Percentiles rank a stretch among this genome's conserved stretches.
Evolutionary conservation across 495 filamentous ascomycete species (phyloP).

Genomic region (Podospora didyma): DNA sequence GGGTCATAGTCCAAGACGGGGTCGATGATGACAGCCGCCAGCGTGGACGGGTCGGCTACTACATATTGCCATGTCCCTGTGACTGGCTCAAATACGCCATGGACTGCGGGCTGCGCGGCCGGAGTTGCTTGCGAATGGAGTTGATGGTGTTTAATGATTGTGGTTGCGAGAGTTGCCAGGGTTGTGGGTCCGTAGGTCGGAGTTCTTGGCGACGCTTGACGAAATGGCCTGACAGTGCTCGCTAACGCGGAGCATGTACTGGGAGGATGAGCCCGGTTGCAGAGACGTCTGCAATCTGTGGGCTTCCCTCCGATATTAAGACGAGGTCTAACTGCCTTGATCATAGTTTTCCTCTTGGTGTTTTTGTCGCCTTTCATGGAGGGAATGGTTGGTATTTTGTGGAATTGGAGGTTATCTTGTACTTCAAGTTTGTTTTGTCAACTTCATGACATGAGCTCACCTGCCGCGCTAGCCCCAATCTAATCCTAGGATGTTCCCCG

Average conservation of each 20-base stretch:
- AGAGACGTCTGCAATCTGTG: neutral
- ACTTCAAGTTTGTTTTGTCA: neutral
- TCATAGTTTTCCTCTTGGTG: neutral
- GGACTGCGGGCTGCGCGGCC: slow-evolving; percentile 17
- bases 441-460: neutral
- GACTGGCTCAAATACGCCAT: slow-evolving; percentile 26
- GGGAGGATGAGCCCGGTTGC: neutral
- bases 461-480: neutral
- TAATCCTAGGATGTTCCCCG: neutral
- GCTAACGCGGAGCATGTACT: neutral
- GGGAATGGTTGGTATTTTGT: neutral
- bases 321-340: neutral
- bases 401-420: neutral
- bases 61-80: slow-evolving; percentile 58
- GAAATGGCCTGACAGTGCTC: neutral
- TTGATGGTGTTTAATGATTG: neutral
- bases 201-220: neutral
- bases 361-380: neutral
- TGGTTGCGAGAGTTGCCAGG: neutral
- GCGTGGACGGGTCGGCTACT: slow-evolving; percentile 46
- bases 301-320: neutral
- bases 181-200: neutral
- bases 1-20: slow-evolving; percentile 55
- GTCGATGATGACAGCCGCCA: slow-evolving; percentile 52
- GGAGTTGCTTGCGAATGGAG: too few relatives aligned